Base-by-base conservation (phyloP, 2,329 filamentous ascomycete genomes). In the Penicillium glabrum region DNA sequence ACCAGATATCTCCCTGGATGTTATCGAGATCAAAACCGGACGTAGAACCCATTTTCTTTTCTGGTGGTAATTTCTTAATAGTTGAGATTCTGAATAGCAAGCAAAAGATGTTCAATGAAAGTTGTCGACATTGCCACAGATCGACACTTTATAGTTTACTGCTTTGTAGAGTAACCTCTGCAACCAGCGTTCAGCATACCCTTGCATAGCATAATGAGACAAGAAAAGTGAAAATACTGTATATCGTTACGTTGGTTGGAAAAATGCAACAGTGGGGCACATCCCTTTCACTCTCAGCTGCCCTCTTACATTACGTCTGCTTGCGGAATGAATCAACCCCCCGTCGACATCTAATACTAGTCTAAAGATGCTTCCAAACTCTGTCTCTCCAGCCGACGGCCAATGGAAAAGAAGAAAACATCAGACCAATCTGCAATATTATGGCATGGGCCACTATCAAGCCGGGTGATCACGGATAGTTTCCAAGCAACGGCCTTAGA, bases 1-100 rank as follows among this genome's bases (percentile, higher is more conserved):
- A 49, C 47, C 47, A 49, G 47, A 49, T 49, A 39, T 49, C 47
- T 23, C 47, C 47, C 33, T 49, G 47, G 31, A 49, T 39, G 5
- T 49, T 39, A 14, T 37, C 47, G 14, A 26, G 10, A n/a, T 49
- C 24, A 10, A 29, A 14, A 0, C 19, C 9, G 11, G 10, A 10
- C 1, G 6, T 27, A 13, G 19, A 23, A 24, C 13, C 31, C 46
- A 48, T 48, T 26, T 13, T 41, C 1, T 5, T 37, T n/a, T 7
- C 19, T 23, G 2, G 19, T 13, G 8, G 4, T 6, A 9, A 41
- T 41, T 41, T 23, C 11, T 14, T 13, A 19, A 41, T 33, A 33
- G 5, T 14, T 6, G 6, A 1, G 31, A 5, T 16, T 33, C 3
- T 33, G 31, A 31, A 31, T 33, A 33, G 29, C 11, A 31, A 31